phyloP scores from a whole-genome alignment of 1,139 yeast species.

The Debaryomyces psychrophilus region DNA sequence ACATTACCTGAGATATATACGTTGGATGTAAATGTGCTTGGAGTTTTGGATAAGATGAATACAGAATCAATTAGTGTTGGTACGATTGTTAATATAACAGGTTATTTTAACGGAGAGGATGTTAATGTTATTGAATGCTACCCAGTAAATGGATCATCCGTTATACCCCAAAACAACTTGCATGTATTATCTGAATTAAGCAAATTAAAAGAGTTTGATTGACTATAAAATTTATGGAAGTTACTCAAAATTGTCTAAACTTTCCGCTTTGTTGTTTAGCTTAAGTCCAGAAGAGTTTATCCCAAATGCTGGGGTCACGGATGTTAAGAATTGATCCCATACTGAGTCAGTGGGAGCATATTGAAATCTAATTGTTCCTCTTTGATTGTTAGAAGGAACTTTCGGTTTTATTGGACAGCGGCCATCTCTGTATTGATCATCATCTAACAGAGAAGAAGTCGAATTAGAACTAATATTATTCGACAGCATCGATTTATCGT shows the following conservation, averaged over 20 bases:
- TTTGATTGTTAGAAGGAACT: constrained; percentile 45
- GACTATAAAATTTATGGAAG: not conserved
- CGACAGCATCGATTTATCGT: not conserved
- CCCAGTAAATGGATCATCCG: constrained; percentile 18
- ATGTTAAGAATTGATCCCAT: constrained; percentile 75
- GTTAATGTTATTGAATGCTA: constrained; percentile 25
- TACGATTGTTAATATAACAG: constrained; percentile 22
- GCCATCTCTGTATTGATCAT: too few species aligned
- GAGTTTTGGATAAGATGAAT: constrained; percentile 14
- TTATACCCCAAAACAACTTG: constrained; percentile 17
- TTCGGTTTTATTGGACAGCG: too few species aligned
- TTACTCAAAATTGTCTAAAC: not conserved
- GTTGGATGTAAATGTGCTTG: constrained; percentile 12
- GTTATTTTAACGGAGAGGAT: constrained; percentile 21
- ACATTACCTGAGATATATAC: not conserved
- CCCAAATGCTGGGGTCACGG: constrained; percentile 7
- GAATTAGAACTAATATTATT: not conserved
- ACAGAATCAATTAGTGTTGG: constrained; percentile 17
- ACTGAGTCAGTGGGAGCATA: constrained; percentile 71
- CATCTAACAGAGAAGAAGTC: not conserved
- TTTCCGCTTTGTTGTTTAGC: not conserved
- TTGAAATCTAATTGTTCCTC: constrained; percentile 58
- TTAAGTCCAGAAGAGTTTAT: constrained; percentile 9
- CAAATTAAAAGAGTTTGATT: constrained; percentile 16
- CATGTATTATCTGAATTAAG: constrained; percentile 19